These are phyloP conservation scores for Suillus clintonianus DNA, from an alignment of 768 basidiomycete genomes.

Conservation along the genomic window DNA sequence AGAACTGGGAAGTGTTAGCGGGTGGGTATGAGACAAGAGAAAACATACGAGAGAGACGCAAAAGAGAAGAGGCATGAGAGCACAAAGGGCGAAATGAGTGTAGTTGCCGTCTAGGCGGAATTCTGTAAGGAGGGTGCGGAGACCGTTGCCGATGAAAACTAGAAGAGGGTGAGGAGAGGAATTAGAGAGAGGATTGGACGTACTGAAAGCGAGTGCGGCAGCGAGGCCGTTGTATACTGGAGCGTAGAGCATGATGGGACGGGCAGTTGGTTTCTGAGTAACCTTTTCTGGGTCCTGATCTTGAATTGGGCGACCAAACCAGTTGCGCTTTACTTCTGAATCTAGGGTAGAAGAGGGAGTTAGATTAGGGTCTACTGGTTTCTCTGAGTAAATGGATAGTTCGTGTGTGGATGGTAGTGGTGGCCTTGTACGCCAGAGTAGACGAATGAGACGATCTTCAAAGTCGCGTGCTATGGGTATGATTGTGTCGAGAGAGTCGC, in stretches of 20 bases:
- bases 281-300: slow-evolving; percentile 33
- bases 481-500: slow-evolving; percentile 76
- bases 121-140: slow-evolving; percentile 60
- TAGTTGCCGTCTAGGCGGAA: slow-evolving; percentile 48
- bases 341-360: background rate
- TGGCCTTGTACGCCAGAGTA: slow-evolving; percentile 49
- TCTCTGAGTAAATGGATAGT: slow-evolving; percentile 36
- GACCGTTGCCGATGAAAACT: slow-evolving; percentile 65
- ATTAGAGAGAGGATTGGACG: background rate
- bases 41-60: slow-evolving; percentile 45
- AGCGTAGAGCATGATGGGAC: slow-evolving; percentile 25
- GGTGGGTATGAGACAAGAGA: background rate
- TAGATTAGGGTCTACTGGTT: slow-evolving; percentile 9
- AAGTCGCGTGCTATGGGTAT: slow-evolving; percentile 52
- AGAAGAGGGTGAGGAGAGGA: slow-evolving; percentile 24
- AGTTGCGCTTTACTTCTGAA: slow-evolving; percentile 44
- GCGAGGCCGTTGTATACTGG: slow-evolving; percentile 29
- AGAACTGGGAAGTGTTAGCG: slow-evolving; percentile 29
- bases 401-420: slow-evolving; percentile 24
- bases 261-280: slow-evolving; percentile 10
- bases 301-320: slow-evolving; percentile 60
- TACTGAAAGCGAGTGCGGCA: slow-evolving; percentile 26
- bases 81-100: slow-evolving; percentile 43
- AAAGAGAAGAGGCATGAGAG: slow-evolving; percentile 43
- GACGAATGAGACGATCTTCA: slow-evolving; percentile 58